Conservation (phyloP, 1,284 basidiomycete genomes). For the Xerocomus cyaneibrunnescens region DNA sequence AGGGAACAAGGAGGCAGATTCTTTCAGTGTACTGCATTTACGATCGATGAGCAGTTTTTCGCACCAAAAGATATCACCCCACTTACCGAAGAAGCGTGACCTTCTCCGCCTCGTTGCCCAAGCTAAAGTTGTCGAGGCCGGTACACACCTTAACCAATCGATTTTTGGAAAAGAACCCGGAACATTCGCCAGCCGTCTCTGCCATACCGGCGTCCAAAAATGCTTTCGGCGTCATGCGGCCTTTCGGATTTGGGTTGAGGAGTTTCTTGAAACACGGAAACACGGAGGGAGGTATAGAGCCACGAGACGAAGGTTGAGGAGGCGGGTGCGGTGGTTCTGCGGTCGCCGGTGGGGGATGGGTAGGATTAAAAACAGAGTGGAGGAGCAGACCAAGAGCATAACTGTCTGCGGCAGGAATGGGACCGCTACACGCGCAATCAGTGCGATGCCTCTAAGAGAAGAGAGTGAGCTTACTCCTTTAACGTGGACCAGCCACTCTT, state of each 20-base stretch:
- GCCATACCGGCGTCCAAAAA: slow-evolving; percentile 84
- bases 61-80: not conserved
- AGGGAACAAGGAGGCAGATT: slow-evolving; percentile 79
- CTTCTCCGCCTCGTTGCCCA: slow-evolving; percentile 85
- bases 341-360: slow-evolving; percentile 67
- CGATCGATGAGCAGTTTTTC: not conserved
- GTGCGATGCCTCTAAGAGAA: not conserved
- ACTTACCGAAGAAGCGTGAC: slow-evolving; percentile 65
- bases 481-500: slow-evolving; percentile 82
- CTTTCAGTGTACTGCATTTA: slow-evolving; percentile 66
- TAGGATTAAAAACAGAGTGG: slow-evolving; percentile 84
- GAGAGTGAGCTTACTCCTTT: slow-evolving; percentile 65
- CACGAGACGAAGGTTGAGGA: slow-evolving; percentile 71
- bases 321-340: slow-evolving; percentile 70
- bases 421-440: slow-evolving; percentile 48
- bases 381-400: slow-evolving; percentile 87
- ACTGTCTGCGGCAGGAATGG: slow-evolving; percentile 74
- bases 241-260: slow-evolving; percentile 83
- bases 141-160: slow-evolving; percentile 82
- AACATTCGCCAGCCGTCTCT: slow-evolving; percentile 49
- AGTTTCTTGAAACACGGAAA: slow-evolving; percentile 87
- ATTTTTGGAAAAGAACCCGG: slow-evolving; percentile 87
- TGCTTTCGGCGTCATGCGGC: slow-evolving; percentile 70
- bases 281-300: slow-evolving; percentile 72
- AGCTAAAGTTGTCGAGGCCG: slow-evolving; percentile 85